Percentiles rank a stretch among this genome's conserved stretches.
These are phyloP conservation scores for Umbelopsis sp. DNA, from an alignment of 192 early-diverging fungal species.

Conservation along the genomic window DNA sequence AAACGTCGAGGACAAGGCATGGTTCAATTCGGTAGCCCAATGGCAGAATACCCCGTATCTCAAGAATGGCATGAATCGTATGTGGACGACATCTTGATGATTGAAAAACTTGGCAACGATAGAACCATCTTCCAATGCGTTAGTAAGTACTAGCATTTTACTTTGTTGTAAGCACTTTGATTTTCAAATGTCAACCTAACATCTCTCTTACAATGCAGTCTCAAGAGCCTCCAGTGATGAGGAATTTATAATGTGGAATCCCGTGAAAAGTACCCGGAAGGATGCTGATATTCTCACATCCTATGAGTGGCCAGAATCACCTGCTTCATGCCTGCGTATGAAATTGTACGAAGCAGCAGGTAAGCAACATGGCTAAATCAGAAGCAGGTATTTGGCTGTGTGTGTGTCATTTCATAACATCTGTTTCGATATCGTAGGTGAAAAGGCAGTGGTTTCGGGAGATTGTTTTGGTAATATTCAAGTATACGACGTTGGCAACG, in stretches of 20 bases:
- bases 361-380: background rate
- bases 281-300: slow-evolving; percentile 41
- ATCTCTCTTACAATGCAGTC: slow-evolving; percentile 7
- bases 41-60: slow-evolving; percentile 38
- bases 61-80: slow-evolving; percentile 54
- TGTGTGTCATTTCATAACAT: too few species aligned
- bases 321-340: slow-evolving; percentile 19
- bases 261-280: slow-evolving; percentile 35
- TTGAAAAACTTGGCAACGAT: slow-evolving; percentile 18
- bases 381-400: too few species aligned
- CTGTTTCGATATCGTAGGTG: too few species aligned
- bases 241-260: slow-evolving; percentile 51
- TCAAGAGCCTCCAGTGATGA: slow-evolving; percentile 47
- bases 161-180: background rate
- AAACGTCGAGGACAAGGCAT: background rate
- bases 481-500: slow-evolving; percentile 31
- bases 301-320: slow-evolving; percentile 38
- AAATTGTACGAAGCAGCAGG: slow-evolving; percentile 24
- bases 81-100: slow-evolving; percentile 46
- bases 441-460: slow-evolving; percentile 29
- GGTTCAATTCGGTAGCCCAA: background rate
- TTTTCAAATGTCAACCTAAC: background rate
- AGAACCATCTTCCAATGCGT: slow-evolving; percentile 12
- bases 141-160: background rate
- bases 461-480: slow-evolving; percentile 29